These are phyloP conservation scores for Terfezia claveryi DNA, from an alignment of 495 filamentous ascomycete species.

Conservation along the genomic window DNA sequence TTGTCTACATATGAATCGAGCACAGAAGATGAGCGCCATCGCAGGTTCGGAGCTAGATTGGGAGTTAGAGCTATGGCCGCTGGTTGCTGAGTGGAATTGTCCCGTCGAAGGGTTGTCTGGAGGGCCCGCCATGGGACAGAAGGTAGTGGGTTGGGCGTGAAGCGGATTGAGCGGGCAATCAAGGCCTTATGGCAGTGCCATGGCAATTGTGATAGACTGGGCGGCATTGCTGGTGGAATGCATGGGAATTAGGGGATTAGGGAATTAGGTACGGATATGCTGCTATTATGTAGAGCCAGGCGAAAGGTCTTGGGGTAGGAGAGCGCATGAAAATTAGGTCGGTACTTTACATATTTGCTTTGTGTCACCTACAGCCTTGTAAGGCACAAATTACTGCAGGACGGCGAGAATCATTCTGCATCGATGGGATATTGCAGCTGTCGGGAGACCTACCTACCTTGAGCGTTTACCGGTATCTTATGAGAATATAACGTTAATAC, in stretches of 20 bases:
- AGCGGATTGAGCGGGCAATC: neutral
- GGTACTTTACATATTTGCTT: too few relatives aligned
- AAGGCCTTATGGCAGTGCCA: neutral
- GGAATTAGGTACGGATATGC: too few relatives aligned
- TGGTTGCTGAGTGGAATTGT: neutral
- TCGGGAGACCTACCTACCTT: too few relatives aligned
- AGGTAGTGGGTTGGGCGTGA: neutral
- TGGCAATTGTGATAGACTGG: neutral
- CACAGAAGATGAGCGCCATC: constrained; percentile 17
- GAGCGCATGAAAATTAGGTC: too few relatives aligned
- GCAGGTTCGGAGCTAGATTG: neutral
- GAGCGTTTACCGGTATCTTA: too few relatives aligned
- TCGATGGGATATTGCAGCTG: too few relatives aligned
- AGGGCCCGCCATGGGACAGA: neutral
- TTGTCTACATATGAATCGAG: constrained; percentile 18
- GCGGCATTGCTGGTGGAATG: neutral
- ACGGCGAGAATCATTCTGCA: too few relatives aligned
- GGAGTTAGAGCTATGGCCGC: neutral
- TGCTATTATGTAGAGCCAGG: too few relatives aligned
- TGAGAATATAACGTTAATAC: too few relatives aligned
- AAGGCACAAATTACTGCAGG: too few relatives aligned
- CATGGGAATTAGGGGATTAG: neutral
- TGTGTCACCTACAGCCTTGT: too few relatives aligned
- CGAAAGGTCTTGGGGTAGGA: too few relatives aligned
- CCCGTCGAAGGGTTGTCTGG: neutral